Conservation (phyloP, 2,329 filamentous ascomycete species). For the Pseudogymnoascus sp. region DNA sequence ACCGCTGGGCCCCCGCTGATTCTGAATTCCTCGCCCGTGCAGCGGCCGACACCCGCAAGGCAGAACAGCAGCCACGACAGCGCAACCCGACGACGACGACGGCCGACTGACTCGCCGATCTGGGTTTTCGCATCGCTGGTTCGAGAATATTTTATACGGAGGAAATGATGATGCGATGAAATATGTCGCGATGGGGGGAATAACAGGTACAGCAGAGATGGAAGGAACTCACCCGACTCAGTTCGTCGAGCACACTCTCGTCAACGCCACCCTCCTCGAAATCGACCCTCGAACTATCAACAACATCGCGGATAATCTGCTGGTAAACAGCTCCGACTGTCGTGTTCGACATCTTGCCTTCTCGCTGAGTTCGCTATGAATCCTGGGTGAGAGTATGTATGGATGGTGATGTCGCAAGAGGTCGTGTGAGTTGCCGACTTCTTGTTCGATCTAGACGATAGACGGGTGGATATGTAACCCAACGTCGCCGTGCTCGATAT, state of each 20-base stretch:
- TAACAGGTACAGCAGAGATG: conserved; percentile 1
- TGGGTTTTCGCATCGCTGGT: neutral
- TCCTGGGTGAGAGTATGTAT: conserved; percentile 7
- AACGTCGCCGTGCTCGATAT: neutral
- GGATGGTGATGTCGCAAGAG: neutral
- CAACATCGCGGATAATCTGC: conserved; percentile 72
- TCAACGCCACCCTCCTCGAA: conserved; percentile 96
- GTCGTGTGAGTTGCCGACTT: neutral
- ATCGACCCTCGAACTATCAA: conserved; percentile 84
- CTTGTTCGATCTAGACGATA: neutral
- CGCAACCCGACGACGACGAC: neutral
- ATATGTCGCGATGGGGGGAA: neutral
- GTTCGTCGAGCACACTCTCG: conserved; percentile 73
- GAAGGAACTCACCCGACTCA: conserved; percentile 65
- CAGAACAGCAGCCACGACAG: conserved; percentile 19
- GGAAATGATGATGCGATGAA: conserved; percentile 1
- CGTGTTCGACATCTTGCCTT: conserved; percentile 25
- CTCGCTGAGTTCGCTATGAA: neutral
- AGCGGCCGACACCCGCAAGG: conserved; percentile 32
- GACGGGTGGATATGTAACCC: neutral
- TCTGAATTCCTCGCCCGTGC: conserved; percentile 22
- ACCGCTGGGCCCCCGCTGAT: conserved; percentile 39
- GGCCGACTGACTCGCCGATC: neutral
- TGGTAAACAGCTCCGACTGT: conserved; percentile 65
- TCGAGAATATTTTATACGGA: neutral